Base-by-base conservation (phyloP, 805 yeast species). In the Candida yuanshanica region DNA sequence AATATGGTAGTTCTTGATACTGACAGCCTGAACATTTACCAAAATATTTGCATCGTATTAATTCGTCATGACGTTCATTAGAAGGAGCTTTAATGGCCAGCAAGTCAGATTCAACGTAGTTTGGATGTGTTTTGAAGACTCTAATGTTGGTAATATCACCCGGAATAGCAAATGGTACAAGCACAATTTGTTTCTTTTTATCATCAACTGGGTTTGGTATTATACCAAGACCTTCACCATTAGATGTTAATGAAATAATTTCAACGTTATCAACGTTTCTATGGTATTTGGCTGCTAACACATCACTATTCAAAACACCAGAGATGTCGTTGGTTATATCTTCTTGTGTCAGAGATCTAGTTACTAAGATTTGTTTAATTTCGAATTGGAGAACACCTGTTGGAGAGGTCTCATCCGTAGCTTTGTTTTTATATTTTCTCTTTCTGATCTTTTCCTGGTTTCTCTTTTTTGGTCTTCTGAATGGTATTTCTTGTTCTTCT, bases 1-100 rank as follows among this genome's bases (percentile, higher is more conserved):
- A 72, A 59, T 93, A 93, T 2, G 75, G 69, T 25, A 89, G 65
- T 60, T 79, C 79, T 59, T 93, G 98, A 58, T 80, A 88, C 64
- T 93, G 98, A 61, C 98, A 90, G 4, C 98, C 98, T 1, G 95
- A 86, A 60, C 97, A 90, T 48, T 78, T 77, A 12, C 95, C 95
- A 65, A 91, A 93, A 65, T 93, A 93, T 48, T 76, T 72, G 65
- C 96, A 88, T 49, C 74, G 74, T 42, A 83, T 77, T 39, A 84
- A 69, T 6, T 66, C 58, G 51, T 84, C 81, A 45, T 86, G 70
- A 36, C 76, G 64, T 35, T 50, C 58, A 4, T 47, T 42, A 0
- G 83, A 70, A 2, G 67, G 52, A 46, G 64, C 41, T 3, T 65
- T 52, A 5, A 87, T 74, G 29, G 69, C 62, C 17, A 86, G 56